Conservation (phyloP, 495 filamentous ascomycete genomes). For the Aspergillus haitiensis region DNA sequence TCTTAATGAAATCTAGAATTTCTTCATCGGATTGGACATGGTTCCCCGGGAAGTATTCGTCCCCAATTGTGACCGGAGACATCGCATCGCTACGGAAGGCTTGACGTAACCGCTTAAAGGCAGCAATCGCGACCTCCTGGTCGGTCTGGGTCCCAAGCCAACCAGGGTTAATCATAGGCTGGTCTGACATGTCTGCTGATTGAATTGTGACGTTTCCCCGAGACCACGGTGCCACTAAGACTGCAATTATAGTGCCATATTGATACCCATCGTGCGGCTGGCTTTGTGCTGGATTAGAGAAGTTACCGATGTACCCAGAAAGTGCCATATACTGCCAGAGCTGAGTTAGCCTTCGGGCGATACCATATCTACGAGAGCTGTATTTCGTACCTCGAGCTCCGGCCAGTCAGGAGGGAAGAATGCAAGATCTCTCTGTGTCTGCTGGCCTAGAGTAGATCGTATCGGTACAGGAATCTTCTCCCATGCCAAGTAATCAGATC, state of each 20-base stretch:
- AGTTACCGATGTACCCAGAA: constrained; percentile 39
- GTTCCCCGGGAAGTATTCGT: constrained; percentile 50
- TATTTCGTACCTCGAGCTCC: constrained; percentile 47
- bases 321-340: constrained; percentile 36
- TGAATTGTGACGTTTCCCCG: constrained; percentile 57
- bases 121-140: constrained; percentile 53
- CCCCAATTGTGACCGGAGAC: constrained; percentile 42
- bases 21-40: constrained; percentile 49
- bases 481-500: constrained; percentile 45
- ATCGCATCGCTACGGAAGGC: constrained; percentile 44
- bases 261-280: constrained; percentile 46
- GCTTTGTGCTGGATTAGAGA: constrained; percentile 37
- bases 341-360: neutral
- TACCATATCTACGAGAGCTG: constrained; percentile 14
- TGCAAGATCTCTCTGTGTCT: constrained; percentile 27
- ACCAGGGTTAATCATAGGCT: constrained; percentile 55
- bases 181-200: constrained; percentile 39
- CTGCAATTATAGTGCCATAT: constrained; percentile 46
- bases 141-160: constrained; percentile 53
- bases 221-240: constrained; percentile 50
- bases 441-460: constrained; percentile 27
- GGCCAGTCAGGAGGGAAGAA: constrained; percentile 57
- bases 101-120: constrained; percentile 53
- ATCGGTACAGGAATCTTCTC: constrained; percentile 49
- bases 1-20: constrained; percentile 47